A percentile compares a stretch with the other conserved stretches of the same genome.
These are phyloP conservation scores for Rhynchosporium graminicola DNA, from an alignment of 2,329 filamentous ascomycete species.

Conservation along the genomic window DNA sequence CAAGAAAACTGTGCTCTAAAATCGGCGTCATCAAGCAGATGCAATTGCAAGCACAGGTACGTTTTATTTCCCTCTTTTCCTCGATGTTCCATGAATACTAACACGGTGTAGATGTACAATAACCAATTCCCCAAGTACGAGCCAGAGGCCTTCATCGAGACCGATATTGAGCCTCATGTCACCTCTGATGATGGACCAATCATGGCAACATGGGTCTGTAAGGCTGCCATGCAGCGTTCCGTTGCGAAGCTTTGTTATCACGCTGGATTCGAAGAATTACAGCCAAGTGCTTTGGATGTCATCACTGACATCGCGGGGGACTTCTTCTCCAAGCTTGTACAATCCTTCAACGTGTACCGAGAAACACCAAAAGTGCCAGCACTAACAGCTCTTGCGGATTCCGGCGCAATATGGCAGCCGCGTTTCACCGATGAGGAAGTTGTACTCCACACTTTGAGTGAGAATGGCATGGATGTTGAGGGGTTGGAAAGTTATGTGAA, in stretches of 20 bases:
- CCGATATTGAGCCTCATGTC: conserved; percentile 85
- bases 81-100: conserved; percentile 6
- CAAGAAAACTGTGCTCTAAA: conserved; percentile 91
- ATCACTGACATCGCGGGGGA: conserved; percentile 87
- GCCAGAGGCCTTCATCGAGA: conserved; percentile 82
- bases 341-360: conserved; percentile 77
- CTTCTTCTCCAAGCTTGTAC: conserved; percentile 83
- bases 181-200: conserved; percentile 85
- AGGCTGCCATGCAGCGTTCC: conserved; percentile 82
- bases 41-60: conserved; percentile 94
- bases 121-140: conserved; percentile 99
- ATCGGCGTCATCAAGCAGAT: conserved; percentile 99
- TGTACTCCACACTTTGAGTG: conserved; percentile 79
- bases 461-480: conserved; percentile 81
- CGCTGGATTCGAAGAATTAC: conserved; percentile 94
- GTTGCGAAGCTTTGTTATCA: conserved; percentile 96
- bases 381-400: conserved; percentile 43
- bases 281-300: conserved; percentile 88
- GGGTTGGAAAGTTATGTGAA: conserved; percentile 82
- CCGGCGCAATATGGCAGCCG: conserved; percentile 53
- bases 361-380: conserved; percentile 76
- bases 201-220: conserved; percentile 80
- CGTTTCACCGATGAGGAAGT: conserved; percentile 83
- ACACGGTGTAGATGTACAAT: conserved; percentile 72
- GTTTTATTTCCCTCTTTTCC: conserved; percentile 26